A percentile compares a stretch with the other conserved stretches of the same genome.
phyloP scores from a whole-genome alignment of 108 stramenopile genomes.

The Nitzschia sp. region DNA sequence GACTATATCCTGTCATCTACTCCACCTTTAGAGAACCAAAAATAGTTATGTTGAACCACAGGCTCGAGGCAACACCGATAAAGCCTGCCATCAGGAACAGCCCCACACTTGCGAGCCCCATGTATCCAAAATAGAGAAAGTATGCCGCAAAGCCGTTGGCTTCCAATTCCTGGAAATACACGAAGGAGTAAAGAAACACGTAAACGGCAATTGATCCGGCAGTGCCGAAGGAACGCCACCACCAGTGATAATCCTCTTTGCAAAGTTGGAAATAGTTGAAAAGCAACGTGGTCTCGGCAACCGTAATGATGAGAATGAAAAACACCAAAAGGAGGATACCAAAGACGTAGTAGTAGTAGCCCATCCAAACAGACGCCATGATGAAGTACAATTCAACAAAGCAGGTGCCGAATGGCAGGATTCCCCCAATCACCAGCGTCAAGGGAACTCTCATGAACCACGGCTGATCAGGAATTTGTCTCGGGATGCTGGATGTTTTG shows the following conservation, averaged over 20 bases:
- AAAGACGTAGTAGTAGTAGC: slow-evolving; percentile 98
- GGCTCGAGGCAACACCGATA: slow-evolving; percentile 78
- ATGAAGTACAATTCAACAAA: slow-evolving; percentile 98
- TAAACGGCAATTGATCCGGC: slow-evolving; percentile 88
- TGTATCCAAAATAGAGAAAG: slow-evolving; percentile 98
- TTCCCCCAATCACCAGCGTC: slow-evolving; percentile 85
- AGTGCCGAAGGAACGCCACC: slow-evolving; percentile 96
- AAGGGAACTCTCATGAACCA: slow-evolving; percentile 89
- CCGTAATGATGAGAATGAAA: slow-evolving; percentile 89
- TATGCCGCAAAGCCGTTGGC: slow-evolving; percentile 86
- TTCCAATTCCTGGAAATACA: slow-evolving; percentile 92
- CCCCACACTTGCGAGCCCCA: slow-evolving; percentile 82
- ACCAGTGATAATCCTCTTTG: slow-evolving; percentile 98
- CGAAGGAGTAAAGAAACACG: slow-evolving; percentile 92
- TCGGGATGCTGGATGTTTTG: slow-evolving; percentile 84
- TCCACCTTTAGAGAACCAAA: slow-evolving; percentile 92
- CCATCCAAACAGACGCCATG: slow-evolving; percentile 89
- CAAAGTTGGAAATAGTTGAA: slow-evolving; percentile 97
- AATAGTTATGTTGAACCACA: slow-evolving; percentile 90
- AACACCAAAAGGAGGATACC: slow-evolving; percentile 94
- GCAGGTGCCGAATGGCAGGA: slow-evolving; percentile 94
- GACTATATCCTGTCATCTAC: too few species aligned
- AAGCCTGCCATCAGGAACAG: slow-evolving; percentile 88
- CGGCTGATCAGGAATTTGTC: slow-evolving; percentile 91
- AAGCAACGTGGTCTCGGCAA: slow-evolving; percentile 94